phyloP scores from a whole-genome alignment of 768 basidiomycete genomes.

The Suillus bovinus region DNA sequence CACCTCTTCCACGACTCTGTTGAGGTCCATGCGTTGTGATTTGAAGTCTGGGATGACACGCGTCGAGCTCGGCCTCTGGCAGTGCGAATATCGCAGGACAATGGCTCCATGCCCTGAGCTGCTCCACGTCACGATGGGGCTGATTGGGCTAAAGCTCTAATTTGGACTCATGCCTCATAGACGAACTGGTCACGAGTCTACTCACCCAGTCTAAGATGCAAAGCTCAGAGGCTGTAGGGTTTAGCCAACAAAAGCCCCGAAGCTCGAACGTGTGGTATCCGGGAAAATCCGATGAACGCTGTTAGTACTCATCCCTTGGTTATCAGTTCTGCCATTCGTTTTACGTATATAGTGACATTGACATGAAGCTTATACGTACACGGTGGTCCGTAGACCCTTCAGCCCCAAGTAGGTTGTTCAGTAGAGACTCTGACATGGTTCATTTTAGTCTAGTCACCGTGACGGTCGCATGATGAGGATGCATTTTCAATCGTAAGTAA shows the following conservation, averaged over 20 bases:
- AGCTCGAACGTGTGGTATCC: no score
- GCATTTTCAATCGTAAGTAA: background rate
- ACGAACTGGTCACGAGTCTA: no score
- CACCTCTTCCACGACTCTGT: conserved; percentile 26
- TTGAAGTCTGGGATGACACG: conserved; percentile 31
- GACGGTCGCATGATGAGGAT: no score
- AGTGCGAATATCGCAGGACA: conserved; percentile 32
- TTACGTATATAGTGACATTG: background rate
- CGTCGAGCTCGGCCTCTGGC: conserved; percentile 32
- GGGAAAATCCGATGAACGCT: no score
- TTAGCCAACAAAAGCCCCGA: no score
- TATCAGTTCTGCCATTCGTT: background rate
- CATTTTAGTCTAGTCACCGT: background rate
- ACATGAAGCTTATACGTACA: background rate
- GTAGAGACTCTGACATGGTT: background rate
- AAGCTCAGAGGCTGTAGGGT: no score
- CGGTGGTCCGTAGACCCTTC: background rate
- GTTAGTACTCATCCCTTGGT: background rate
- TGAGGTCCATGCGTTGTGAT: conserved; percentile 14
- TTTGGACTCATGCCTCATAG: no score
- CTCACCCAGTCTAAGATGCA: no score
- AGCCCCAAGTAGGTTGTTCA: background rate
- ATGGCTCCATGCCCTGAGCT: conserved; percentile 35
- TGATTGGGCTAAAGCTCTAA: no score
- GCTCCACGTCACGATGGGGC: conserved; percentile 16